These are phyloP conservation scores for Pseudogymnoascus sp. DNA, from an alignment of 2,329 filamentous ascomycete genomes.

Conservation along the genomic window DNA sequence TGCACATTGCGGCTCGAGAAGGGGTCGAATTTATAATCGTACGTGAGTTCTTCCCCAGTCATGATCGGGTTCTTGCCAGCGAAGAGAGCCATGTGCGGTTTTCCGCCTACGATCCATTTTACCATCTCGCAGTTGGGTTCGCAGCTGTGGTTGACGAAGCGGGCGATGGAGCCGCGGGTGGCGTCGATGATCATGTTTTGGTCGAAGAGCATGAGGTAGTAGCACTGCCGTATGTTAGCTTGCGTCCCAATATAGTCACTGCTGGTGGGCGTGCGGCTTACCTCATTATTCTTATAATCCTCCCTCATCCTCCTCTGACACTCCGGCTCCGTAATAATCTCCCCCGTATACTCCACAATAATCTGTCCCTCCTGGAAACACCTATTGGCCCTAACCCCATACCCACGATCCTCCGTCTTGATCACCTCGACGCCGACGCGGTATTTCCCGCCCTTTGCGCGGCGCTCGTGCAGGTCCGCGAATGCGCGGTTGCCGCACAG, in stretches of 20 bases:
- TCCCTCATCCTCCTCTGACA: slow-evolving; percentile 91
- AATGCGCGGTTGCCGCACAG: slow-evolving; percentile 83
- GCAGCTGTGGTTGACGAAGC: slow-evolving; percentile 97
- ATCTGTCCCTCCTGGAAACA: slow-evolving; percentile 85
- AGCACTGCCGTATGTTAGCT: slow-evolving; percentile 54
- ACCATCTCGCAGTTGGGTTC: slow-evolving; percentile 96
- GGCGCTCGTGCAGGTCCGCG: slow-evolving; percentile 66
- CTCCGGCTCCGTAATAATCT: slow-evolving; percentile 92
- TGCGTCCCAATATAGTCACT: neutral
- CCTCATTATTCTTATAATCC: slow-evolving; percentile 87
- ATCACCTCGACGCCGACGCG: slow-evolving; percentile 92
- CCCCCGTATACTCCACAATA: slow-evolving; percentile 96
- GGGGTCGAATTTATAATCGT: slow-evolving; percentile 74
- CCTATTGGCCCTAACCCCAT: slow-evolving; percentile 84
- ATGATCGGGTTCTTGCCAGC: slow-evolving; percentile 82
- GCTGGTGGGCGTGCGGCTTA: slow-evolving; percentile 36
- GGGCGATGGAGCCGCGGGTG: slow-evolving; percentile 88
- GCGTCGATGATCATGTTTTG: slow-evolving; percentile 98
- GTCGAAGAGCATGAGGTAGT: slow-evolving; percentile 97
- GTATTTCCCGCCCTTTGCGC: slow-evolving; percentile 73
- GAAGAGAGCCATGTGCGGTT: slow-evolving; percentile 94
- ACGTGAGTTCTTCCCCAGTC: slow-evolving; percentile 93
- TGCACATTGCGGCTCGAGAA: slow-evolving; percentile 63
- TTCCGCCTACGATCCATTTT: slow-evolving; percentile 90
- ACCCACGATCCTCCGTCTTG: slow-evolving; percentile 80